These are phyloP conservation scores for Athelia psychrophila DNA, from an alignment of 1,284 basidiomycete species.

Conservation along the genomic window DNA sequence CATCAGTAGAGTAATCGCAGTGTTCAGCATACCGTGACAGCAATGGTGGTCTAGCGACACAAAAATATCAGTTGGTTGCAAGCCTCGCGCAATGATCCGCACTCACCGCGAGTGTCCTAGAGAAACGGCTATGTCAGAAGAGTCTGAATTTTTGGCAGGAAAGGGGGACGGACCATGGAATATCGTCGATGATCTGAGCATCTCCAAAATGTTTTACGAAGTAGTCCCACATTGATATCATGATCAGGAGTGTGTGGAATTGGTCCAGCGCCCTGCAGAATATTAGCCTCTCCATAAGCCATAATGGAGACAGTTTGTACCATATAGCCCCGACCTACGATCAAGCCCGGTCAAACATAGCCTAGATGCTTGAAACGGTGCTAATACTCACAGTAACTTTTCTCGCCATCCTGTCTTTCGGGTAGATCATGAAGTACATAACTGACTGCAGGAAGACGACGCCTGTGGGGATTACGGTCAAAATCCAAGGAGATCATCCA, in stretches of 20 bases:
- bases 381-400: slow-evolving; percentile 17
- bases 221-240: slow-evolving; percentile 32
- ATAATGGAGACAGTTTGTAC: slow-evolving; percentile 1
- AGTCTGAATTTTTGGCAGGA: too few relatives aligned
- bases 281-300: slow-evolving; percentile 9
- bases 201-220: slow-evolving; percentile 26
- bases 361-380: background rate
- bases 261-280: slow-evolving; percentile 27
- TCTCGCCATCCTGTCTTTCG: slow-evolving; percentile 13
- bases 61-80: too few relatives aligned
- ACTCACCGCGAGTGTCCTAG: too few relatives aligned
- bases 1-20: too few relatives aligned
- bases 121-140: too few relatives aligned
- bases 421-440: slow-evolving; percentile 26
- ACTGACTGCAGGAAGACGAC: slow-evolving; percentile 21
- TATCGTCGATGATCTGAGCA: slow-evolving; percentile 13
- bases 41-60: too few relatives aligned
- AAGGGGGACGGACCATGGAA: slow-evolving; percentile 22
- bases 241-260: slow-evolving; percentile 25
- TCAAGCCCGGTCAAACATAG: too few relatives aligned
- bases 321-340: too few relatives aligned
- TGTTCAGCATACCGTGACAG: too few relatives aligned
- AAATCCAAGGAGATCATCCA: too few relatives aligned
- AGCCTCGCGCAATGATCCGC: too few relatives aligned
- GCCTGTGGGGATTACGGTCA: slow-evolving; percentile 13